Conservation (phyloP, 2,329 filamentous ascomycete genomes). For the Aureobasidium melanogenum region DNA sequence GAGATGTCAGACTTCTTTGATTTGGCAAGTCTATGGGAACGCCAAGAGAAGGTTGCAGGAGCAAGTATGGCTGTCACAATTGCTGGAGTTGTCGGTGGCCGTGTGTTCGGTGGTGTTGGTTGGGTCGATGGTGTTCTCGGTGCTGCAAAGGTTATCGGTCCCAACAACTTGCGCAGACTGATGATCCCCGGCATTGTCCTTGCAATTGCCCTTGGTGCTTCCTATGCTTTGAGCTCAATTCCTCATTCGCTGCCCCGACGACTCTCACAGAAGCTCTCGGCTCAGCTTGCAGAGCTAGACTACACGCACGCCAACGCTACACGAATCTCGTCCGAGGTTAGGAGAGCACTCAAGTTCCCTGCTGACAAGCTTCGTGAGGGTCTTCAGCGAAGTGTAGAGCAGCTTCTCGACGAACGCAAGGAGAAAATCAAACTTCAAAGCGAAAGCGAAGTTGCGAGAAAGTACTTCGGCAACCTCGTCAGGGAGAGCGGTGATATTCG, state of each 20-base stretch:
- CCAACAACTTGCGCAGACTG: slow-evolving; percentile 69
- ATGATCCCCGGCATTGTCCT: slow-evolving; percentile 71
- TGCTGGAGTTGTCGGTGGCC: slow-evolving; percentile 72
- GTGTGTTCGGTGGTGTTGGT: slow-evolving; percentile 71
- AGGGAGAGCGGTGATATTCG: slow-evolving; percentile 47
- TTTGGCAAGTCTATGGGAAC: slow-evolving; percentile 68
- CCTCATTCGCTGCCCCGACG: slow-evolving; percentile 81
- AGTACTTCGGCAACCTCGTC: slow-evolving; percentile 84
- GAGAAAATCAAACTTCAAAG: slow-evolving; percentile 72
- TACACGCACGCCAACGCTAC: slow-evolving; percentile 84
- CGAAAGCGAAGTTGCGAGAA: slow-evolving; percentile 78
- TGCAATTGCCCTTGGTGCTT: slow-evolving; percentile 63
- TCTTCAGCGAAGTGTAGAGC: slow-evolving; percentile 76
- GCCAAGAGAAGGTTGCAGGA: slow-evolving; percentile 88
- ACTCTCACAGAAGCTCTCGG: slow-evolving; percentile 73
- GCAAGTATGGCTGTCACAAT: slow-evolving; percentile 92
- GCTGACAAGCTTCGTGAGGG: slow-evolving; percentile 77
- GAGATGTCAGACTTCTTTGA: slow-evolving; percentile 94
- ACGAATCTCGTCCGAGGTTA: slow-evolving; percentile 77
- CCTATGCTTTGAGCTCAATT: slow-evolving; percentile 78
- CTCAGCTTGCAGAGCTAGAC: slow-evolving; percentile 72
- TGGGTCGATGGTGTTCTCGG: slow-evolving; percentile 86
- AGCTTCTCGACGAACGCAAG: slow-evolving; percentile 62
- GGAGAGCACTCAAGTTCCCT: slow-evolving; percentile 79
- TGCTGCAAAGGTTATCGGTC: slow-evolving; percentile 70